Evolutionary conservation across 257 asterid species (phyloP).

Genomic region (Nicotiana noctiflora): DNA sequence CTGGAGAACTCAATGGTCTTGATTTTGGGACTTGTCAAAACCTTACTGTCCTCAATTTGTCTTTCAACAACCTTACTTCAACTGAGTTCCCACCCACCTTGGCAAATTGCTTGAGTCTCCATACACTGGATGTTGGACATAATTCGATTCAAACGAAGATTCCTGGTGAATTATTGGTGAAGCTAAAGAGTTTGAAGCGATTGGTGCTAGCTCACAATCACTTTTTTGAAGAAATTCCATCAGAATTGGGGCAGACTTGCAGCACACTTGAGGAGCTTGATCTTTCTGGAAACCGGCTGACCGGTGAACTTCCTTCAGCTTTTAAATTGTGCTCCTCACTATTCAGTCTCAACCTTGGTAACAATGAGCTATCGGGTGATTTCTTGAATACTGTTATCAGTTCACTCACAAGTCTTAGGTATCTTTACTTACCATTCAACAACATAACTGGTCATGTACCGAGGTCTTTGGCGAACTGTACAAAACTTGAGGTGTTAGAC

Average conservation of each 20-base stretch:
- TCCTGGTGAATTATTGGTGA: slow-evolving; percentile 47
- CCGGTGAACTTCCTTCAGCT: slow-evolving; percentile 58
- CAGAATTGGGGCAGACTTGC: slow-evolving; percentile 45
- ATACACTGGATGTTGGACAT: slow-evolving; percentile 49
- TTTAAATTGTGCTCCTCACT: slow-evolving; percentile 52
- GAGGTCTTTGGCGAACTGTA: slow-evolving; percentile 43
- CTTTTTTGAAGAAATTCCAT: slow-evolving; percentile 64
- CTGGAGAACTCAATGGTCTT: slow-evolving; percentile 34
- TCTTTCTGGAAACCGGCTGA: slow-evolving; percentile 55
- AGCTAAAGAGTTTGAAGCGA: slow-evolving; percentile 43
- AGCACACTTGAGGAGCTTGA: slow-evolving; percentile 63
- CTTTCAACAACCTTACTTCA: slow-evolving; percentile 50
- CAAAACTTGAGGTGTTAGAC: slow-evolving; percentile 60
- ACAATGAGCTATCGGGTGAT: slow-evolving; percentile 68
- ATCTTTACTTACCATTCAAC: slow-evolving; percentile 51
- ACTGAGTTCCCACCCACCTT: slow-evolving; percentile 46
- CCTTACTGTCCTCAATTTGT: slow-evolving; percentile 48
- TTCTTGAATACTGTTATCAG: slow-evolving; percentile 66
- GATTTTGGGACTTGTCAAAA: slow-evolving; percentile 48
- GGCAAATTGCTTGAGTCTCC: slow-evolving; percentile 50
- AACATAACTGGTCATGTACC: slow-evolving; percentile 73
- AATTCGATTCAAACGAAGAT: slow-evolving; percentile 40
- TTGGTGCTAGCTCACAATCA: slow-evolving; percentile 44
- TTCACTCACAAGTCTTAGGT: slow-evolving; percentile 42
- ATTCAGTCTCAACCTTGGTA: slow-evolving; percentile 48